Conservation (phyloP, 805 yeast species). For the Citeromyces nyonsensis region DNA sequence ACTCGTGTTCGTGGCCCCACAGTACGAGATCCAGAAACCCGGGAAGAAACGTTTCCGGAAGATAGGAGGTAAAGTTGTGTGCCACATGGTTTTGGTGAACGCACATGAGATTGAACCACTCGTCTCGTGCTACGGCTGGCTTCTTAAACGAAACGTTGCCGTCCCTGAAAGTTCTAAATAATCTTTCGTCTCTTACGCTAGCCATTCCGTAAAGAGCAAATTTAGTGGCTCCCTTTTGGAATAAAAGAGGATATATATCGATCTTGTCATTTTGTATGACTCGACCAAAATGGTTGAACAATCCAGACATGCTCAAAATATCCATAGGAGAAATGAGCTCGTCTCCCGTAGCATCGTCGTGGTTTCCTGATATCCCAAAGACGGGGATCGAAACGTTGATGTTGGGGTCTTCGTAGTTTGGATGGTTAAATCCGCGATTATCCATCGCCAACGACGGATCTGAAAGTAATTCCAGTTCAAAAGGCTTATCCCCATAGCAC, state of each 20-base stretch:
- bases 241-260: conserved; percentile 56
- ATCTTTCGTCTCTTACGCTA: conserved; percentile 77
- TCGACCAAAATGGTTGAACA: conserved; percentile 82
- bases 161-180: conserved; percentile 68
- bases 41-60: conserved; percentile 81
- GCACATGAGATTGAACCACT: conserved; percentile 76
- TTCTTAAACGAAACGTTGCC: conserved; percentile 66
- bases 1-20: conserved; percentile 99
- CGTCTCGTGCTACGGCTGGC: conserved; percentile 40
- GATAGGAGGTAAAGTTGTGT: conserved; percentile 54
- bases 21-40: conserved; percentile 65
- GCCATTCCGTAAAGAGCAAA: conserved; percentile 83
- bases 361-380: conserved; percentile 90
- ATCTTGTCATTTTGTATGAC: conserved; percentile 65
- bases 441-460: conserved; percentile 57
- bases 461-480: conserved; percentile 69
- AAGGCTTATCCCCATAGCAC: conserved; percentile 79
- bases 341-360: conserved; percentile 91
- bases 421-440: conserved; percentile 43
- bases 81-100: conserved; percentile 87
- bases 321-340: conserved; percentile 78
- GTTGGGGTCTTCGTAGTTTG: conserved; percentile 86
- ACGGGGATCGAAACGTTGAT: conserved; percentile 80
- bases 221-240: conserved; percentile 72
- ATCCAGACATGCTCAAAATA: conserved; percentile 63